Conservation (phyloP, 2,329 filamentous ascomycete genomes). For the Penicillium capsulatum region DNA sequence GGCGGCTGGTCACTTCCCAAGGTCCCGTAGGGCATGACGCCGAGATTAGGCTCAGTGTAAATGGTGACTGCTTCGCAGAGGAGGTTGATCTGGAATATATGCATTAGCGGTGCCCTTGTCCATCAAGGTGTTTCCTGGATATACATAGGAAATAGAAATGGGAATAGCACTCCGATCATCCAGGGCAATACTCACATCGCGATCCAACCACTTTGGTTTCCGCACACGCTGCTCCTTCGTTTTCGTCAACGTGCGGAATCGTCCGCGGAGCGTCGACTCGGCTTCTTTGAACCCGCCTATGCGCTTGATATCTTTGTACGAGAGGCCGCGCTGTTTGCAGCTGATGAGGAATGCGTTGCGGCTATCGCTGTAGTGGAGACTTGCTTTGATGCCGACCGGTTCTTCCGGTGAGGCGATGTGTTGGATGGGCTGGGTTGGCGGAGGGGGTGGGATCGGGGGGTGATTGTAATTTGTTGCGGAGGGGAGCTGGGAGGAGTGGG, state of each 20-base stretch:
- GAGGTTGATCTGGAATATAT: slow-evolving; percentile 34
- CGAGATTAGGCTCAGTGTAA: slow-evolving; percentile 4
- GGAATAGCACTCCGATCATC: too few species aligned
- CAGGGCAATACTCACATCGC: slow-evolving; percentile 42
- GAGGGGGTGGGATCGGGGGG: neutral
- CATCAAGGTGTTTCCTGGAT: too few species aligned
- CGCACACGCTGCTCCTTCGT: slow-evolving; percentile 43
- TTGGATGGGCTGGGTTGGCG: neutral
- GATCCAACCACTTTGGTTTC: slow-evolving; percentile 43
- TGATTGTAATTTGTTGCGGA: too few species aligned
- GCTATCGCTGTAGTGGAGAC: slow-evolving; percentile 16
- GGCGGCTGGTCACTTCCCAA: slow-evolving; percentile 12
- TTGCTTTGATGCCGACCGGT: slow-evolving; percentile 5
- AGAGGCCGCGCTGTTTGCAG: slow-evolving; percentile 40
- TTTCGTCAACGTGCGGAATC: slow-evolving; percentile 47
- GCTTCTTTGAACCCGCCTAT: slow-evolving; percentile 43
- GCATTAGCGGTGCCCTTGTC: too few species aligned
- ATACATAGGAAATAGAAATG: too few species aligned
- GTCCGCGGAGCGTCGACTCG: slow-evolving; percentile 47
- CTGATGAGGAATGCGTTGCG: slow-evolving; percentile 41
- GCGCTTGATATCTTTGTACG: slow-evolving; percentile 48
- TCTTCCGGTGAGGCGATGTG: too few species aligned
- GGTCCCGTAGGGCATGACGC: neutral
- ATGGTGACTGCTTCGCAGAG: slow-evolving; percentile 39
- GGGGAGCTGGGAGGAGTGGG: too few species aligned